Evolutionary conservation across 1,284 basidiomycete species (phyloP).

Genomic region (Tetrapyrgos nigripes): DNA sequence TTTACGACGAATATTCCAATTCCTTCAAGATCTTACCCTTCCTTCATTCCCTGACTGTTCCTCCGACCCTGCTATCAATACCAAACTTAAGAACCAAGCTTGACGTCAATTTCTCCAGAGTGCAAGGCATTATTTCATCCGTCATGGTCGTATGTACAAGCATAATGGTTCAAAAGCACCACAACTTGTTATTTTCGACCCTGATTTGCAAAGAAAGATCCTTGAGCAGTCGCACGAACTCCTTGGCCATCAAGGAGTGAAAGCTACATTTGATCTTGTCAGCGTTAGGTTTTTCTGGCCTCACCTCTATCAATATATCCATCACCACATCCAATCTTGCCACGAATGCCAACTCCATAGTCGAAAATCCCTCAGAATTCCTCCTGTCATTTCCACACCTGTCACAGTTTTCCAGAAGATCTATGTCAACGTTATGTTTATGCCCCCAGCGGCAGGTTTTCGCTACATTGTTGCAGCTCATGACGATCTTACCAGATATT

Average conservation of each 20-base stretch:
- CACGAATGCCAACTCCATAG: constrained; percentile 5
- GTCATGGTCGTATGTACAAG: too few species aligned
- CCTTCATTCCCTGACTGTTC: too few species aligned
- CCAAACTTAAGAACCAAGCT: too few species aligned
- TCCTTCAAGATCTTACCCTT: too few species aligned
- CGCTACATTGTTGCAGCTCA: constrained; percentile 3
- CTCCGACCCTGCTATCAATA: too few species aligned
- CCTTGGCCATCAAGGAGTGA: constrained; percentile 13
- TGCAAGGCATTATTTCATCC: neutral
- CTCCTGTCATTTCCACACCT: constrained; percentile 6
- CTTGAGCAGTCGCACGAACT: constrained; percentile 21
- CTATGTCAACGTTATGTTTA: constrained; percentile 38
- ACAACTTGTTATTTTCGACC: constrained; percentile 10
- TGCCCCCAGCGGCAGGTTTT: constrained; percentile 20
- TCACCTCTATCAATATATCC: constrained; percentile 29
- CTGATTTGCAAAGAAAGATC: constrained; percentile 6
- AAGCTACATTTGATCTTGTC: constrained; percentile 8
- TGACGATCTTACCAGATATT: constrained; percentile 18
- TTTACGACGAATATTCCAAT: too few species aligned
- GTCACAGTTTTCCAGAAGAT: constrained; percentile 36
- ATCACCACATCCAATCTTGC: neutral
- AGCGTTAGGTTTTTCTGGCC: constrained; percentile 10
- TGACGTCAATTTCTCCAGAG: constrained; percentile 25
- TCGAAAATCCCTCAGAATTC: constrained; percentile 35
- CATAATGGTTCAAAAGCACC: neutral